A percentile compares a stretch with the other conserved stretches of the same genome.
Conservation (phyloP, 306 rosid genomes). For the Dicorynia guianensis region DNA sequence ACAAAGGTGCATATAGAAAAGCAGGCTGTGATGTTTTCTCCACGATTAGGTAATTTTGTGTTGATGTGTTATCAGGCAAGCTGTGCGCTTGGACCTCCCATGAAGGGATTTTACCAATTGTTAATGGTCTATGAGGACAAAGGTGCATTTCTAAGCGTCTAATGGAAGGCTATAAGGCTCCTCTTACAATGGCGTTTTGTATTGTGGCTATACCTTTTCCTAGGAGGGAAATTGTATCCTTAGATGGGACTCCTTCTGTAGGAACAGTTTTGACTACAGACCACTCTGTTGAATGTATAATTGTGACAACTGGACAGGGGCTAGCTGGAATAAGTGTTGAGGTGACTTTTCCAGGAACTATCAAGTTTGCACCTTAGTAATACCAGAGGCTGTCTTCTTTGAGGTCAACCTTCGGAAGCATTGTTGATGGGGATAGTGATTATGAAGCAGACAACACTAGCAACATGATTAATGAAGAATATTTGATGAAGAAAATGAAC, state of each 20-base stretch:
- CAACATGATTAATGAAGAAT: conserved; percentile 80
- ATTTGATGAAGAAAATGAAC: conserved; percentile 84
- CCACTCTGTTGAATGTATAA: conserved; percentile 94
- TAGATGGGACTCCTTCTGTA: conserved; percentile 93
- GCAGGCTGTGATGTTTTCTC: too few species aligned
- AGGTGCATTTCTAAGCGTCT: too few species aligned
- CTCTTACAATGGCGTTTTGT: conserved; percentile 87
- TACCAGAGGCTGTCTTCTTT: conserved; percentile 55
- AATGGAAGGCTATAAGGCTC: conserved; percentile 94
- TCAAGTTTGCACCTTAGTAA: conserved; percentile 89
- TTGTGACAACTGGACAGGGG: conserved; percentile 82
- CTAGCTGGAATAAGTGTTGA: conserved; percentile 89
- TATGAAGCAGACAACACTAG: conserved; percentile 71
- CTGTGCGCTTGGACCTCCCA: too few species aligned
- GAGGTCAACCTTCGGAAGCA: conserved; percentile 52
- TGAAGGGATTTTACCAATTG: too few species aligned
- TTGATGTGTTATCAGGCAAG: too few species aligned
- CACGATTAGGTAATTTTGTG: too few species aligned
- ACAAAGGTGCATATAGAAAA: too few species aligned
- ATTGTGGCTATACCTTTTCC: conserved; percentile 92
- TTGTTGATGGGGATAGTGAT: conserved; percentile 81
- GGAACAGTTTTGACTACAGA: conserved; percentile 92
- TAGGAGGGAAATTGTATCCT: conserved; percentile 78
- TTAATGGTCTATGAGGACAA: too few species aligned
- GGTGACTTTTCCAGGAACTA: conserved; percentile 97